Evolutionary conservation across 495 filamentous ascomycete genomes (phyloP).

Genomic region (Penicillium chermesinum): DNA sequence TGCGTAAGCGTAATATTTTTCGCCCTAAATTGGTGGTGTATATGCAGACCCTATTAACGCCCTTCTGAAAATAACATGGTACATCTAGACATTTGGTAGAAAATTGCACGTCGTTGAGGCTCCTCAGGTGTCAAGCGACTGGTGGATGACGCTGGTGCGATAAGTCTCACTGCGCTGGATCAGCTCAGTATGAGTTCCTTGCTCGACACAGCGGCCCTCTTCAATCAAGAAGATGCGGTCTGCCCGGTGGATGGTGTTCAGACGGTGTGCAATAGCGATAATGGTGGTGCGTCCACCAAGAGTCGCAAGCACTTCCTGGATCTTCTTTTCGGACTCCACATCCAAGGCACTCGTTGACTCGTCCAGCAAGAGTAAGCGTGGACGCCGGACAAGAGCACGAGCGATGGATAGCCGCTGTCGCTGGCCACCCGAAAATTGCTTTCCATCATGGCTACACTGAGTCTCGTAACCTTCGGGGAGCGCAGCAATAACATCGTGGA

Average conservation of each 20-base stretch:
- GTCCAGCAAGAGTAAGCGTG: constrained; percentile 64
- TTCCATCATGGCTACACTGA: constrained; percentile 56
- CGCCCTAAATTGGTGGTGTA: no score
- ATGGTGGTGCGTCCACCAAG: constrained; percentile 67
- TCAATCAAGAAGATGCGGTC: constrained; percentile 72
- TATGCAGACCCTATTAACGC: no score
- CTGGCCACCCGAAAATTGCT: constrained; percentile 66
- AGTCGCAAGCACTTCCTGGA: constrained; percentile 62
- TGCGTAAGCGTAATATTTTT: no score
- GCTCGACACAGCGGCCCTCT: constrained; percentile 58
- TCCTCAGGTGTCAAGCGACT: constrained; percentile 27
- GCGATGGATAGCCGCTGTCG: constrained; percentile 74
- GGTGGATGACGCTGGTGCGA: constrained; percentile 45
- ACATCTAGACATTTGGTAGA: no score
- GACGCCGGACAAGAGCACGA: constrained; percentile 63
- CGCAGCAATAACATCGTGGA: constrained; percentile 52
- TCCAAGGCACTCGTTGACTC: constrained; percentile 73
- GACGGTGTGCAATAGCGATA: constrained; percentile 68
- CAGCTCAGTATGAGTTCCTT: constrained; percentile 64
- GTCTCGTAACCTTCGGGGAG: constrained; percentile 61
- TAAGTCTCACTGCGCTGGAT: constrained; percentile 55
- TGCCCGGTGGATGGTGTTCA: constrained; percentile 69
- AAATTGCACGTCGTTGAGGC: background rate
- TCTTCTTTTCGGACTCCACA: constrained; percentile 61
- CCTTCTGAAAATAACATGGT: no score